Evolutionary conservation across 441 rosid genomes (phyloP).

Genomic region (Arabidopsis lyrata): DNA sequence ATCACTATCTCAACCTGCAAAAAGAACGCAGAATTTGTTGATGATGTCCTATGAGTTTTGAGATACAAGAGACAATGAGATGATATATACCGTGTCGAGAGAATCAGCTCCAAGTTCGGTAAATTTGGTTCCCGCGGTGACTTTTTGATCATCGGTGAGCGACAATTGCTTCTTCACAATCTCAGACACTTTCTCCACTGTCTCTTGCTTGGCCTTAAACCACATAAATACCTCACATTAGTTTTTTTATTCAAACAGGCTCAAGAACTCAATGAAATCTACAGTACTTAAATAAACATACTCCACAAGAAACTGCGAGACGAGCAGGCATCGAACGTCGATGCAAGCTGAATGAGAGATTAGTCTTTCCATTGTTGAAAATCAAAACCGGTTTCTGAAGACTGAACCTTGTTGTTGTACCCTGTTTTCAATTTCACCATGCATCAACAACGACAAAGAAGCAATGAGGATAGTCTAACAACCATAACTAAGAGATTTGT

Average conservation of each 20-base stretch:
- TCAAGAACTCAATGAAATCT: background rate
- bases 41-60: background rate
- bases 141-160: slow-evolving; percentile 49
- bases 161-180: slow-evolving; percentile 86
- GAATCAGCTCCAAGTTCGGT: slow-evolving; percentile 89
- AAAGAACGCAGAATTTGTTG: background rate
- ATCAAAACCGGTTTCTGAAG: slow-evolving; percentile 48
- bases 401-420: slow-evolving; percentile 44
- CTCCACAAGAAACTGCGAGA: slow-evolving; percentile 60
- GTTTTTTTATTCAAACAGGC: background rate
- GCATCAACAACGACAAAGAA: slow-evolving; percentile 28
- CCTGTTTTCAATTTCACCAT: slow-evolving; percentile 50
- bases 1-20: slow-evolving; percentile 87
- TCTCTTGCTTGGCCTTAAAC: slow-evolving; percentile 78
- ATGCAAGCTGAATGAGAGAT: slow-evolving; percentile 54
- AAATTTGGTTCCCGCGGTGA: slow-evolving; percentile 70
- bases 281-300: slow-evolving; percentile 37
- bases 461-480: background rate
- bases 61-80: background rate
- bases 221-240: slow-evolving; percentile 7
- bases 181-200: slow-evolving; percentile 72
- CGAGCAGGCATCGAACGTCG: slow-evolving; percentile 49
- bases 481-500: background rate
- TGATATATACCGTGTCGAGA: slow-evolving; percentile 71
- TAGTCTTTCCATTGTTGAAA: slow-evolving; percentile 52